Evolutionary conservation across 2,329 filamentous ascomycete species (phyloP).

Genomic region (Graphilbum sp.): DNA sequence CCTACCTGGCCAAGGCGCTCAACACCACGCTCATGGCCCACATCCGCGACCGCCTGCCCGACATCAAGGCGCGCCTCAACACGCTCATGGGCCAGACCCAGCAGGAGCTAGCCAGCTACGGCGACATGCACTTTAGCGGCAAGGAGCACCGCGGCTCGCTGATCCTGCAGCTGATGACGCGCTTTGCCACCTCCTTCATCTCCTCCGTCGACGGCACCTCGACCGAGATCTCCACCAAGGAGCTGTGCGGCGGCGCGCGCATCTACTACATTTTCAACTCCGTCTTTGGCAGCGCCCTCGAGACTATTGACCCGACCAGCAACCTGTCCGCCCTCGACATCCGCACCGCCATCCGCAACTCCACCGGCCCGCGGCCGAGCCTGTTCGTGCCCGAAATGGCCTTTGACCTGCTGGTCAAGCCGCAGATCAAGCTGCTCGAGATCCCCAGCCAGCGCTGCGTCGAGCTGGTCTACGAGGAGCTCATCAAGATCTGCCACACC

Average conservation of each 20-base stretch:
- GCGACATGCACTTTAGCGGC: constrained; percentile 92
- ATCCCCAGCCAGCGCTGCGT: constrained; percentile 92
- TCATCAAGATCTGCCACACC: constrained; percentile 98
- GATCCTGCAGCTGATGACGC: constrained; percentile 93
- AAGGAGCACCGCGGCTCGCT: constrained; percentile 92
- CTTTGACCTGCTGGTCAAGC: constrained; percentile 93
- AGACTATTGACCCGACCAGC: constrained; percentile 88
- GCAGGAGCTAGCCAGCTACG: constrained; percentile 94
- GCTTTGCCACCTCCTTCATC: constrained; percentile 94
- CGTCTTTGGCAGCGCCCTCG: constrained; percentile 89
- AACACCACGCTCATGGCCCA: constrained; percentile 93
- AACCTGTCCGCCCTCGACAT: constrained; percentile 94
- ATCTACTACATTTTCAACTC: constrained; percentile 99
- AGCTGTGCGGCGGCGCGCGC: constrained; percentile 81
- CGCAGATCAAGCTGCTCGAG: constrained; percentile 93
- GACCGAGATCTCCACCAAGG: constrained; percentile 96
- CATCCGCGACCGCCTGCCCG: constrained; percentile 85
- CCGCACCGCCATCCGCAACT: constrained; percentile 92
- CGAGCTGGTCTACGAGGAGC: constrained; percentile 93
- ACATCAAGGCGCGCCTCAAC: constrained; percentile 95
- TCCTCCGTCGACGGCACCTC: constrained; percentile 97
- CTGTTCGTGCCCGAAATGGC: constrained; percentile 95
- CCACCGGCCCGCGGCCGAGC: constrained; percentile 85
- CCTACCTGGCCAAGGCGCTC: constrained; percentile 83
- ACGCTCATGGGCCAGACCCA: constrained; percentile 99